Evolutionary conservation across 345 rosid species (phyloP), one percentile per base, ranked within the genome.

Genomic region (Clarkia xantiana): DNA sequence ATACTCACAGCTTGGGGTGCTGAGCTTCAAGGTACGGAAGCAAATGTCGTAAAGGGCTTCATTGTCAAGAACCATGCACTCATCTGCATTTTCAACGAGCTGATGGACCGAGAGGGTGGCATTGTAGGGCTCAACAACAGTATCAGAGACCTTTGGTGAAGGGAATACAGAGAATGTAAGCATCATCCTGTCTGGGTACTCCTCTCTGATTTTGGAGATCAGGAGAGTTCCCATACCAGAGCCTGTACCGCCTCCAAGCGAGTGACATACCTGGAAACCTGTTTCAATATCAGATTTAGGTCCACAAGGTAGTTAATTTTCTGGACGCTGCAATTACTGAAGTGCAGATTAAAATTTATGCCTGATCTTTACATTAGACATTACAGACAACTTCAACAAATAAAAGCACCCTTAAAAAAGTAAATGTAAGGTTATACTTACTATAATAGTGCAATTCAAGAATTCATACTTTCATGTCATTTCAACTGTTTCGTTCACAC

Each of bases 81-180:
- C 97, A 53, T 89, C 97, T 44, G 95, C 97, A 51, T 89, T 89
- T 65, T 89, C 97, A 0, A 89, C 97, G 61, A 89, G 72, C 69
- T 89, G 97, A 56, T 89, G 97, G 57, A 89, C 97, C 0, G 97
- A 89, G 63, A 89, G 95, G 55, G 97, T 89, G 10, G 97, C 97
- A 52, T 89, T 89, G 66, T 89, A 89, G 0, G 97, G 97, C 69
- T 89, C 97, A 53, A 89, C 97, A n/a, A 89, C 97, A 0, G 97
- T 88, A 79, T 88, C 97, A 12, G 97, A 88, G 71, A 88, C 97
- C 62, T 88, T 88, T 7, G 97, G 97, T 18, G 97, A 88, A 39
- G 97, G 97, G 65, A 88, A 88, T 61, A 88, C 97, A 16, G 97
- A 88, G 93, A 88, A 88, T 8, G 97, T 84, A 41, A 88, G 77